Conservation (phyloP, 139 green algal species). For the Coelastrella sp. region DNA sequence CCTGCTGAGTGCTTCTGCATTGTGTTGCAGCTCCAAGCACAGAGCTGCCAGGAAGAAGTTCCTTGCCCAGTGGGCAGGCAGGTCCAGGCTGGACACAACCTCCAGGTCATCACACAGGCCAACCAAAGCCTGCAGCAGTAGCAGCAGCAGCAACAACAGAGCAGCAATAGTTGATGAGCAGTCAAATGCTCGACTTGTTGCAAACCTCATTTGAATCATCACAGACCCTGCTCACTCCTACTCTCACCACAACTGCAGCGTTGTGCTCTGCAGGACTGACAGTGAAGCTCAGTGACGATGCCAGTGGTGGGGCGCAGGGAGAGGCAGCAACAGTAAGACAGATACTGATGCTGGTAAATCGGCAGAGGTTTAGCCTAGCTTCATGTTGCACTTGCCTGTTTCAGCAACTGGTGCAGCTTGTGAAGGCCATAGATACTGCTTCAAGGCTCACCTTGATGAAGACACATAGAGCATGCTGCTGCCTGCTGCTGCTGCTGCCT, state of each 20-base stretch:
- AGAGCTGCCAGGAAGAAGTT: conserved; percentile 83
- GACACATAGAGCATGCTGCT: too few relatives aligned
- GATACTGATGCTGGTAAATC: not conserved
- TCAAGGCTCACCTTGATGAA: too few relatives aligned
- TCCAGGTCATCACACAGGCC: conserved; percentile 61
- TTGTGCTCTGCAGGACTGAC: too few relatives aligned
- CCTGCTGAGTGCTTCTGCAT: conserved; percentile 81
- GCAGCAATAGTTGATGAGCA: not conserved
- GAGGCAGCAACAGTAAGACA: not conserved
- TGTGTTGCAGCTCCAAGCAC: conserved; percentile 85
- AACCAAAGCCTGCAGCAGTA: conserved; percentile 70
- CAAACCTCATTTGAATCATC: too few relatives aligned
- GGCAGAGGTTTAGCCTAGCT: not conserved
- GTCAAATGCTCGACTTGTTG: not conserved
- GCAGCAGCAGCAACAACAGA: not conserved
- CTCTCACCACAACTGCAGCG: too few relatives aligned
- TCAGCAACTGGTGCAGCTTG: not conserved
- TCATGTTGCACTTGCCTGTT: not conserved
- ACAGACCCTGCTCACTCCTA: too few relatives aligned
- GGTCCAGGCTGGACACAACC: conserved; percentile 17
- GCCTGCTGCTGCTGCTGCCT: too few relatives aligned
- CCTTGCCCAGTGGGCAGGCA: conserved; percentile 82
- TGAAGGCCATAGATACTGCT: too few relatives aligned
- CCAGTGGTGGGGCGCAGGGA: not conserved
- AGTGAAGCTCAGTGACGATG: too few relatives aligned